Evolutionary conservation across 345 rosid species (phyloP).

Genomic region (Boechera retrofracta): DNA sequence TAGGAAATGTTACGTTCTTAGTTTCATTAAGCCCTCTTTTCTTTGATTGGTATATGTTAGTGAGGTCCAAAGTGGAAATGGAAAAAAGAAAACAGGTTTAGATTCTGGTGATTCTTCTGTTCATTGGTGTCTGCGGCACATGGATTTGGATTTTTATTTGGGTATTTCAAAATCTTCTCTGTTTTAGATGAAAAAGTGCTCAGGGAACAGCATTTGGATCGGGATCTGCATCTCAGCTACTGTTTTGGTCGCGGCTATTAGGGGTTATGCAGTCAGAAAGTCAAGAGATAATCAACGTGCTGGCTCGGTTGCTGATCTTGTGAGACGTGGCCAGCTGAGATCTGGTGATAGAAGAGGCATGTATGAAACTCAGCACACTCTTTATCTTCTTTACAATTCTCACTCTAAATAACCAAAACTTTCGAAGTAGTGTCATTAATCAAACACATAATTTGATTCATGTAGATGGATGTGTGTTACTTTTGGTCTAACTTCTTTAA

Average conservation of each 20-base stretch:
- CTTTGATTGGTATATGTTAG: not conserved
- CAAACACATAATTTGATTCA: not conserved
- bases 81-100: not conserved
- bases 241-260: conserved; percentile 54
- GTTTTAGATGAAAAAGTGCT: conserved; percentile 54
- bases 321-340: conserved; percentile 94
- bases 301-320: conserved; percentile 94
- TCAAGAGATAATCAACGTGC: conserved; percentile 55
- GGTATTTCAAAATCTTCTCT: conserved; percentile 6
- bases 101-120: conserved; percentile 11
- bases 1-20: not conserved
- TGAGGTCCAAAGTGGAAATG: not conserved
- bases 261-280: conserved; percentile 55
- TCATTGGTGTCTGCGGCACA: not conserved
- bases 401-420: not conserved
- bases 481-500: not conserved
- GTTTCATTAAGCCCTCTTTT: not conserved
- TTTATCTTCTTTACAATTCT: conserved; percentile 7
- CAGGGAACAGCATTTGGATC: conserved; percentile 48
- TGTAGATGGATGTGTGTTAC: conserved; percentile 2
- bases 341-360: conserved; percentile 98
- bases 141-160: not conserved
- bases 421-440: not conserved
- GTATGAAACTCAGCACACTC: conserved; percentile 57
- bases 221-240: conserved; percentile 64